These are phyloP conservation scores for Quercus lobata DNA, from an alignment of 331 rosid species.

Conservation along the genomic window DNA sequence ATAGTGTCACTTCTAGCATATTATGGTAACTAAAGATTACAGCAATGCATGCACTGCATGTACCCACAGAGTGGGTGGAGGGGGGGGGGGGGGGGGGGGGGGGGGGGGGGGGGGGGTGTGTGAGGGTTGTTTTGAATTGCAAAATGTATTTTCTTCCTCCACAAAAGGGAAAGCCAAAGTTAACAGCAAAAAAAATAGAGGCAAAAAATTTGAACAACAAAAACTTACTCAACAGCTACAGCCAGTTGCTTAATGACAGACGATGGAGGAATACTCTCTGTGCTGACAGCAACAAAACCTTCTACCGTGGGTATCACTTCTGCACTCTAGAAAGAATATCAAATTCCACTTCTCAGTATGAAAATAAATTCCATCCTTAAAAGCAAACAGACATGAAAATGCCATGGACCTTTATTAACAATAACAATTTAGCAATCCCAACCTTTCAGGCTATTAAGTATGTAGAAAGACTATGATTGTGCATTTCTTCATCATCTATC, in stretches of 20 bases:
- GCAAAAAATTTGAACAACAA: conserved; percentile 13
- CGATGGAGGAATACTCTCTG: conserved; percentile 67
- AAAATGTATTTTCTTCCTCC: neutral
- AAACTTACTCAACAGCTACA: conserved; percentile 81
- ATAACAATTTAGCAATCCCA: conserved; percentile 1
- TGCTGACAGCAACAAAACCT: conserved; percentile 52
- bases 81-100: fast-evolving
- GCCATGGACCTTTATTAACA: neutral
- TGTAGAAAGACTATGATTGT: neutral
- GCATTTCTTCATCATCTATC: conserved; percentile 15
- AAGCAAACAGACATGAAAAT: conserved; percentile 1
- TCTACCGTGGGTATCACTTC: conserved; percentile 75
- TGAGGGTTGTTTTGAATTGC: too few species aligned
- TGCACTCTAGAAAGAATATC: conserved; percentile 44
- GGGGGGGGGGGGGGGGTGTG: too few species aligned
- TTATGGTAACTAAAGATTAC: neutral
- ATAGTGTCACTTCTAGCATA: neutral
- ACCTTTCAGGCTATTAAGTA: conserved; percentile 1
- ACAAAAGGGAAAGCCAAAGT: conserved; percentile 9
- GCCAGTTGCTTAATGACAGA: conserved; percentile 85
- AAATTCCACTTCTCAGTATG: conserved; percentile 26
- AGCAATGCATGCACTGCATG: neutral
- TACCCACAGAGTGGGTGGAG: too few species aligned
- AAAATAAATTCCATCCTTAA: conserved; percentile 3
- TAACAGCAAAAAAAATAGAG: conserved; percentile 6